Evolutionary conservation across 192 early-diverging fungal species (phyloP).

Genomic region (Spizellomyces sp.): DNA sequence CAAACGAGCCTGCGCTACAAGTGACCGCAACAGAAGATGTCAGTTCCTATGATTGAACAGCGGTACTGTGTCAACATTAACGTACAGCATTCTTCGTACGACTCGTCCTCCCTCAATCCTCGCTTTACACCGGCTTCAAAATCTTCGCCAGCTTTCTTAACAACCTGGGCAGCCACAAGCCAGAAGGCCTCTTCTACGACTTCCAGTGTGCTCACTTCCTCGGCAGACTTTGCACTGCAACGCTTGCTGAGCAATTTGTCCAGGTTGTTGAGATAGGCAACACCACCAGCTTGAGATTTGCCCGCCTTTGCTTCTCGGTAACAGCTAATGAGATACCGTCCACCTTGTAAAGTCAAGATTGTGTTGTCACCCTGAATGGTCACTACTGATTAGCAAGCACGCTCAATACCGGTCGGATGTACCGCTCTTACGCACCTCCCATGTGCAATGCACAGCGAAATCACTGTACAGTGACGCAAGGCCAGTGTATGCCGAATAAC

Average conservation of each 20-base stretch:
- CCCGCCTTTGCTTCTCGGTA: conserved; percentile 70
- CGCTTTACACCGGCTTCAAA: conserved; percentile 68
- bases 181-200: conserved; percentile 78
- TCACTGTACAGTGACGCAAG: conserved; percentile 83
- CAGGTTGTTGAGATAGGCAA: conserved; percentile 72
- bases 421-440: conserved; percentile 16
- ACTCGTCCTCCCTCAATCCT: conserved; percentile 74
- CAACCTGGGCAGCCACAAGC: conserved; percentile 80
- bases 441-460: conserved; percentile 70
- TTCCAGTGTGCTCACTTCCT: conserved; percentile 57
- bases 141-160: conserved; percentile 77
- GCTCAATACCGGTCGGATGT: conserved; percentile 20
- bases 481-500: conserved; percentile 91
- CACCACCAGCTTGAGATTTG: conserved; percentile 66
- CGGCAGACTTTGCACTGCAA: conserved; percentile 53
- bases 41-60: background rate
- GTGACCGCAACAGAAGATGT: background rate
- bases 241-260: conserved; percentile 39
- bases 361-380: conserved; percentile 76
- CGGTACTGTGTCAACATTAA: background rate
- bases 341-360: conserved; percentile 85
- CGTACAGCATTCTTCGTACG: conserved; percentile 81
- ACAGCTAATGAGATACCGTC: conserved; percentile 79
- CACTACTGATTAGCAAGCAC: conserved; percentile 37
- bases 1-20: conserved; percentile 71